Base-by-base conservation (phyloP, 2,329 filamentous ascomycete species). In the Aspergillus hiratsukae region DNA sequence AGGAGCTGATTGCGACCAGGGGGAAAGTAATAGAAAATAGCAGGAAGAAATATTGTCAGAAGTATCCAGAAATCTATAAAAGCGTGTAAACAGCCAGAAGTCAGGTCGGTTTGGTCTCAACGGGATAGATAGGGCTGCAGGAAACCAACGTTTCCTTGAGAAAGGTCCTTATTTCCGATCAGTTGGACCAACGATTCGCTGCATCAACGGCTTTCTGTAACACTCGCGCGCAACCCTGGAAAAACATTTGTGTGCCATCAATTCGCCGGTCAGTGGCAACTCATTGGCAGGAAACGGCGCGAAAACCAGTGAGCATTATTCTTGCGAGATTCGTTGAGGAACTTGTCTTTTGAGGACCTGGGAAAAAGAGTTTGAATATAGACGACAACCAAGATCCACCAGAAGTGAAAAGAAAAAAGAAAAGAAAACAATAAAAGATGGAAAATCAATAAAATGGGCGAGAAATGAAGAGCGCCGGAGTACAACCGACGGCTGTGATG, bases 261-360 rank as follows among this genome's bases (percentile, higher is more conserved):
- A 62, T 61, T 54, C 58, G 60, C 61, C 61, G 58, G 55, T 50
- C 51, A 58, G 56, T 58, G 60, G 60, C 60, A 63, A 62, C 27
- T 61, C 62, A 64, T 59, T 53, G 56, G 62, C 58, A 41, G 57
- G 55, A 54, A 57, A 52, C 51, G 52, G 54, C 49, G 57, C 53
- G 58, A 58, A 58, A 53, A 58, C 54, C 57, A 63, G 56, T 56
- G 55, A 50, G 53, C 63, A 64, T 64, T 55, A 64, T 64, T 55
- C 52, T 64, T 57, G 49, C 19, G 48, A 59, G 40, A 23, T 48
- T 46, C 51, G 48, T 40, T 40, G 11, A 29, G 31, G 19, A 31
- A 51, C 29, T 31, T 48, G 46, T 21, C 8, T 28, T 48, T 27
- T n/a, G n/a, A n/a, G 46, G 5, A 5, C 27, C 23, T 28, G 23